A percentile compares a stretch with the other conserved stretches of the same genome.
Conservation (phyloP, 768 basidiomycete genomes). For the Coprinopsis cinerea region DNA sequence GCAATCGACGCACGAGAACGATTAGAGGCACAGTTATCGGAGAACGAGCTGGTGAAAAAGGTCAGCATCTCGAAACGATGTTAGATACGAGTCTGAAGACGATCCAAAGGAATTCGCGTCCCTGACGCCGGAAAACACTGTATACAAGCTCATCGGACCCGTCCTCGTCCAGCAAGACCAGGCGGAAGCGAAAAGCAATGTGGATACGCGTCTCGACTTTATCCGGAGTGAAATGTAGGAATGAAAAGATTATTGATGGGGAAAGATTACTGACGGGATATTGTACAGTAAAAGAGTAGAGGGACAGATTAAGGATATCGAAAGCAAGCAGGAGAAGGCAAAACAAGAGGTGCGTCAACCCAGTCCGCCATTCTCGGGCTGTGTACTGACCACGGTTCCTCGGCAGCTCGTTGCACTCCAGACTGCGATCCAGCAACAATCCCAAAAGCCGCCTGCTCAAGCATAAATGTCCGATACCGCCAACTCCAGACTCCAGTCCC, state of each 20-base stretch:
- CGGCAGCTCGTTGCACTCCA: conserved; percentile 64
- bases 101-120: conserved; percentile 68
- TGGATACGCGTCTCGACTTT: conserved; percentile 86
- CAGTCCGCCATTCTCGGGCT: background rate
- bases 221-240: conserved; percentile 84
- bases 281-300: conserved; percentile 66
- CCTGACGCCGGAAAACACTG: conserved; percentile 66
- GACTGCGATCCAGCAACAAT: conserved; percentile 36
- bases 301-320: conserved; percentile 71
- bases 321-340: conserved; percentile 72
- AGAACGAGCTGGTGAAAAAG: conserved; percentile 91
- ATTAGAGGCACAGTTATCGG: conserved; percentile 85
- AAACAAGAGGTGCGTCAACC: conserved; percentile 61
- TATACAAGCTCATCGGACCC: conserved; percentile 91
- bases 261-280: conserved; percentile 6
- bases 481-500: no score
- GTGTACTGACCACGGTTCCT: background rate
- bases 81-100: background rate
- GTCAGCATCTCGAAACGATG: conserved; percentile 27
- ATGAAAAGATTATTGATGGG: background rate
- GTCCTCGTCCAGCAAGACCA: conserved; percentile 89
- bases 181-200: conserved; percentile 78
- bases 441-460: background rate
- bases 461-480: background rate
- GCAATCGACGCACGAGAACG: conserved; percentile 77